Percentiles rank a stretch among this genome's conserved stretches.
phyloP scores from a whole-genome alignment of 371 early-diverging fungal genomes.

The Mucor ambiguus region DNA sequence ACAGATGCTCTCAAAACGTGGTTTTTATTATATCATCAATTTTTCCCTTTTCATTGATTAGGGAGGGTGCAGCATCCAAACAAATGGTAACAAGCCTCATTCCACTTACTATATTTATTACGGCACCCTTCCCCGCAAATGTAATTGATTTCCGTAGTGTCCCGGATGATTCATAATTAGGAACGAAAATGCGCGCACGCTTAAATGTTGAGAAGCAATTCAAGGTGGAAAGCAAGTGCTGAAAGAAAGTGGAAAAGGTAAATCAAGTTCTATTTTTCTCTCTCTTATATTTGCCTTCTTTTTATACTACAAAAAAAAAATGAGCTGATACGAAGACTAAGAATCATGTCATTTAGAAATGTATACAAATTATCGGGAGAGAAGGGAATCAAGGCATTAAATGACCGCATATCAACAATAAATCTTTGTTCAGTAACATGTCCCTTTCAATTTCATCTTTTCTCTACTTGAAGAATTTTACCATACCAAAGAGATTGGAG shows the following conservation, averaged over 20 bases:
- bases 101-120: conserved; percentile 5
- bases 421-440: not conserved
- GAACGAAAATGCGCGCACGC: not conserved
- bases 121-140: conserved; percentile 7
- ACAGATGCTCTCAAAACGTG: conserved; percentile 5
- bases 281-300: conserved; percentile 1
- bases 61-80: conserved; percentile 1
- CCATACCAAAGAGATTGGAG: no score
- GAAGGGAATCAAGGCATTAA: not conserved
- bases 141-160: conserved; percentile 19
- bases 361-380: not conserved
- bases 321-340: conserved; percentile 2
- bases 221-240: not conserved
- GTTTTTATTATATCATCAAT: conserved; percentile 8
- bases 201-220: not conserved
- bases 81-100: conserved; percentile 1
- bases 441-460: not conserved
- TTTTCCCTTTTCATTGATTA: not conserved
- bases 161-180: conserved; percentile 38
- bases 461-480: not conserved
- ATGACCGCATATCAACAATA: not conserved
- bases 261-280: conserved; percentile 9
- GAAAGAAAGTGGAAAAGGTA: not conserved
- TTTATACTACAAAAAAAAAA: conserved; percentile 5
- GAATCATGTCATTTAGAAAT: conserved; percentile 13